Evolutionary conservation across 2,329 filamentous ascomycete species (phyloP), one percentile per base, ranked within the genome.

Genomic region (Pseudogymnoascus sp.): DNA sequence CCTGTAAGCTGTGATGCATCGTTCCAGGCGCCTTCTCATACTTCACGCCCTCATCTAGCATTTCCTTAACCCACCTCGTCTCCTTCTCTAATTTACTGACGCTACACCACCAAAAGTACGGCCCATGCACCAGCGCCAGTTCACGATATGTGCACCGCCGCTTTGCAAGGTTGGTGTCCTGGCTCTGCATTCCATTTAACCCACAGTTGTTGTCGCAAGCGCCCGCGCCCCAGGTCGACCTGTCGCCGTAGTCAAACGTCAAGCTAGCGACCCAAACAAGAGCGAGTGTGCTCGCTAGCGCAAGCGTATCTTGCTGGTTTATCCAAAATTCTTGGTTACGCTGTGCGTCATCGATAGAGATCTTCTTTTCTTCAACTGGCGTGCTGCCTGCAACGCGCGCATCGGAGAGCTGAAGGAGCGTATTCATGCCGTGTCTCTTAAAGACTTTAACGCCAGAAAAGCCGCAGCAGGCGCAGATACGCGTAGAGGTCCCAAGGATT

Each of bases 21-120:
- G n/a, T n/a, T n/a, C n/a, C 7, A 60, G 25, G 21, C 59, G 48
- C 12, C 29, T 27, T 40, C 59, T 60, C 59, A 25, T 45, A 60
- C 39, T 33, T 29, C 21, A 60, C 15, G 1, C 59, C 59, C 18
- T 60, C 35, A n/a, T 60, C 59, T 1, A 60, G 12, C 18, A n/a
- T 48, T 6, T 60, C 15, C 15, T 40, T 48, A 7, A 39, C 36
- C 59, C 59, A 60, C 29, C 6, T 8, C 39, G 10, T 39, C 25
- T 42, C 37, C 25, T 15, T 18, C 1, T 42, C 37, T 0, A 27
- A 60, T 10, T 27, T 25, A 35, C 21, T n/a, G 5, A 60, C 21
- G 5, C 31, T 25, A n/a, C 37, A 42, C 39, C 59, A 42, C 29
- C 48, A 6, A 27, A 60, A 60, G 25, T 45, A 40, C 15, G 59